Conservation (phyloP, 345 rosid genomes). For the Psidium guajava region DNA sequence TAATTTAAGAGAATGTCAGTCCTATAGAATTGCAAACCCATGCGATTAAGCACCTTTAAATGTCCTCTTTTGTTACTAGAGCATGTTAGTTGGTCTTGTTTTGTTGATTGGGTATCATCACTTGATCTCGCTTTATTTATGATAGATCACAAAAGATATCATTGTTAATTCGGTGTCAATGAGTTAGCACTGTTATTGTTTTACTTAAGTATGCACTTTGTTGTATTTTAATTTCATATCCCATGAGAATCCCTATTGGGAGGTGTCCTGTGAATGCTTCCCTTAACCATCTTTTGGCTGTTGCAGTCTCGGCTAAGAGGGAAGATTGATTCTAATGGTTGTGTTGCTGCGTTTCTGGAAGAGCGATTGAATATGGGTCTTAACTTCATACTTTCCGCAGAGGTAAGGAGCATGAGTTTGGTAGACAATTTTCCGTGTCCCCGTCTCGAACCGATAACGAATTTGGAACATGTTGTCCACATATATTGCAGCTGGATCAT, state of each 20-base stretch:
- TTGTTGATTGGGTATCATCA: background rate
- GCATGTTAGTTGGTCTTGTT: background rate
- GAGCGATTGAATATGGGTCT: conserved; percentile 92
- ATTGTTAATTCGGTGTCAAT: background rate
- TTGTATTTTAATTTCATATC: background rate
- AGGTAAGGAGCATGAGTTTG: conserved; percentile 32
- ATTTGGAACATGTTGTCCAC: background rate
- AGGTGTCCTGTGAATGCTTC: background rate
- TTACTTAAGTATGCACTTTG: background rate
- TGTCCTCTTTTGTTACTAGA: background rate
- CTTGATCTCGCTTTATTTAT: background rate
- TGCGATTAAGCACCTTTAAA: background rate
- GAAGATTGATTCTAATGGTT: conserved; percentile 90
- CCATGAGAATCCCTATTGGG: background rate
- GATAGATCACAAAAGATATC: background rate
- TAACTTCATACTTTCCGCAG: conserved; percentile 79
- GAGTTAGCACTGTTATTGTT: background rate
- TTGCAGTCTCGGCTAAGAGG: conserved; percentile 89
- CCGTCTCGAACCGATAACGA: background rate
- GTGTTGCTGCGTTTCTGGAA: conserved; percentile 69
- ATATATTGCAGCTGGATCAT: conserved; percentile 67
- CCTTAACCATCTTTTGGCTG: background rate
- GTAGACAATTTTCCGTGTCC: background rate
- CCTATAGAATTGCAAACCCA: background rate
- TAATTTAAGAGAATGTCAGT: background rate